Evolutionary conservation across 2,329 filamentous ascomycete genomes (phyloP).

Genomic region (Apiospora marii): DNA sequence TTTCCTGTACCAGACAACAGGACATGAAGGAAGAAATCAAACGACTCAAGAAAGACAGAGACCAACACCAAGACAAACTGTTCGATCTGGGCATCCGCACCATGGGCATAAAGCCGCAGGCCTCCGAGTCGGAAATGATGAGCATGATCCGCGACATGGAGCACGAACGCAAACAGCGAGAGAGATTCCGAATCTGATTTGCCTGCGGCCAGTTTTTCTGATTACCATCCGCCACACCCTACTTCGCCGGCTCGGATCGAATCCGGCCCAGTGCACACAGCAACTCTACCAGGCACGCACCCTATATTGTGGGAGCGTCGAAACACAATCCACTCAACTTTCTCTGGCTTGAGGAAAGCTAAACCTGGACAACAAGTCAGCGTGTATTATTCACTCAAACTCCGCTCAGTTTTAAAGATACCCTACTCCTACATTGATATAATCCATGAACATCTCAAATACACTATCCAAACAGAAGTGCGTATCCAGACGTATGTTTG

Average conservation of each 20-base stretch:
- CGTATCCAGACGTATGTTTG: neutral
- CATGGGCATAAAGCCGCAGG: neutral
- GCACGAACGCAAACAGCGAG: neutral
- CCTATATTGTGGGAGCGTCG: neutral
- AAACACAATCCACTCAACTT: neutral
- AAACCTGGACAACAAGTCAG: neutral
- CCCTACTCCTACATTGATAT: no score
- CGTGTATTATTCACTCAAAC: neutral
- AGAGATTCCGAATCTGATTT: neutral
- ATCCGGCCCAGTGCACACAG: neutral
- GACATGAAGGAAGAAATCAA: neutral
- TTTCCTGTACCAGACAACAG: neutral
- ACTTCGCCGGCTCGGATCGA: neutral
- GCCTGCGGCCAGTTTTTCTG: neutral
- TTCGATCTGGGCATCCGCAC: neutral
- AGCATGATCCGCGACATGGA: neutral
- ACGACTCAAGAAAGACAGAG: neutral
- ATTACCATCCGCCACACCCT: no score
- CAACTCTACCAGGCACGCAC: neutral
- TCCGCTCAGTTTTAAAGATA: neutral
- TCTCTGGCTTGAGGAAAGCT: neutral
- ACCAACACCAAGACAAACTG: neutral
- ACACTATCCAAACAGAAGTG: neutral
- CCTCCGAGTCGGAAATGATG: neutral
- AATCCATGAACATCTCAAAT: neutral